Evolutionary conservation across 257 asterid genomes (phyloP).

Genomic region (Solanum infundibuliforme): DNA sequence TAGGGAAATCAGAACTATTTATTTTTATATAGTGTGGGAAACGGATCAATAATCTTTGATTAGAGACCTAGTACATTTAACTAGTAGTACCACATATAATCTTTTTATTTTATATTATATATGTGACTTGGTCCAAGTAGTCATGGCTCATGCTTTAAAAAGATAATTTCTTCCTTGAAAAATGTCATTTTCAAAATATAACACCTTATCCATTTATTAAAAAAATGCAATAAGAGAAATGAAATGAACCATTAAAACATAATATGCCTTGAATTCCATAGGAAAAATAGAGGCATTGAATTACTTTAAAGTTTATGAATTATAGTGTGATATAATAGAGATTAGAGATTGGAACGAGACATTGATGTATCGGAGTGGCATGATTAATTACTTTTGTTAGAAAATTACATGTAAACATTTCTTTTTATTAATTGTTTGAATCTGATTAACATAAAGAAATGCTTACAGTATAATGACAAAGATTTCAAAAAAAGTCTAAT

Average conservation of each 20-base stretch:
- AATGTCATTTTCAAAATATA: background rate
- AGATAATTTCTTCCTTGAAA: background rate
- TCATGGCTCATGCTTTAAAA: background rate
- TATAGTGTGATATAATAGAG: background rate
- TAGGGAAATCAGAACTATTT: background rate
- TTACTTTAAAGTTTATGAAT: background rate
- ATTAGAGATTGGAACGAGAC: background rate
- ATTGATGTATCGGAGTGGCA: background rate
- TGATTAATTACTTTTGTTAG: background rate
- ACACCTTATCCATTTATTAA: background rate
- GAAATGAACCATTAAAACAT: background rate
- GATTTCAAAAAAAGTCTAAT: background rate
- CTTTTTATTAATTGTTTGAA: no score
- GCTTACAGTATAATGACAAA: background rate
- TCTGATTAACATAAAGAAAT: no score
- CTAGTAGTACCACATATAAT: background rate
- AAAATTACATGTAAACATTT: background rate
- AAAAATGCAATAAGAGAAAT: background rate
- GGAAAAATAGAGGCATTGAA: background rate
- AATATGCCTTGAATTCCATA: background rate
- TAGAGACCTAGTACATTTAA: background rate
- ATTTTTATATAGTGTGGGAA: background rate
- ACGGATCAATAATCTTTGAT: background rate
- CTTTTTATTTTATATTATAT: background rate
- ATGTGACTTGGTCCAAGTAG: background rate